Evolutionary conservation across 1,139 yeast genomes (phyloP), one percentile per base, ranked within the genome.

Genomic region (Pichia sp.): DNA sequence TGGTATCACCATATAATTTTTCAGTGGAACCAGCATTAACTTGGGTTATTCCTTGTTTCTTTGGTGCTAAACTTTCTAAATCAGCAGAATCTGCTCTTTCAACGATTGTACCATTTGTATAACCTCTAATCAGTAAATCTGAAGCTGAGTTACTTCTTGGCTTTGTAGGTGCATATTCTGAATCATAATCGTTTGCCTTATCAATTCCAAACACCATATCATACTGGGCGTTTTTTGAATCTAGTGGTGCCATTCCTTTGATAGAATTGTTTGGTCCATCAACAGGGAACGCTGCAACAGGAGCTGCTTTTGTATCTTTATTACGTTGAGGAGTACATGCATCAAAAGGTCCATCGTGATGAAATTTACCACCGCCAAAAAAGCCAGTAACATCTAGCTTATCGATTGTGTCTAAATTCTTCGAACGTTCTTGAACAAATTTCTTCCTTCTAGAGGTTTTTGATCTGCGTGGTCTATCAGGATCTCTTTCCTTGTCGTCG

Each of bases 271-370:
- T 92, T 50, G 97, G 96, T 0, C 97, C 97, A 66, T 90, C 95
- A 6, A 76, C 84, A 3, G 97, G 96, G 73, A 89, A 92, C 0
- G 98, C 98, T 69, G 81, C 73, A 26, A 92, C 96, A 3, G 98
- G 98, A 0, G 97, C 96, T 36, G 78, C 80, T 61, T 80, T 82
- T 28, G 69, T 69, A 61, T 84, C 77, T 66, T 85, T 86, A 67
- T 92, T 92, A 63, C 97, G 81, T 64, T 87, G 96, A 6, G 98
- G 97, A 6, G 95, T 85, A 65, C 97, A 90, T 2, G 98, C 98
- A 64, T 92, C 98, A 64, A 92, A 92, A 20, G 98, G 98, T 12
- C 98, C 98, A 65, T 92, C 98, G 64, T 92, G 98, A 65, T 92
- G 98, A 73, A 92, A 92, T 1, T 92, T 87, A 27, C 86, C 85